These are phyloP conservation scores for Mortierella sp. DNA, from an alignment of 371 early-diverging fungal species.

Conservation along the genomic window DNA sequence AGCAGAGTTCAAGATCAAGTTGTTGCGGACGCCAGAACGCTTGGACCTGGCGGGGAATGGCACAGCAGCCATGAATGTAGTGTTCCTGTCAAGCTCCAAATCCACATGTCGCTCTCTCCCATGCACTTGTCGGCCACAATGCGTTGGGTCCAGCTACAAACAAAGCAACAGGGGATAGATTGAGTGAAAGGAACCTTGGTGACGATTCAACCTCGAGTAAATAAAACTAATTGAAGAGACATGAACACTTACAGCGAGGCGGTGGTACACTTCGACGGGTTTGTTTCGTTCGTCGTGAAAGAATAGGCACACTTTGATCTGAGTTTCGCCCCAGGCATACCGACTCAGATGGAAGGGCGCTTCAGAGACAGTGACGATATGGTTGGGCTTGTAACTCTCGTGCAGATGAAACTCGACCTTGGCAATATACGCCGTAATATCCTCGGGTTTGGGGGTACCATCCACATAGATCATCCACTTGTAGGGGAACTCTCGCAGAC, in stretches of 20 bases:
- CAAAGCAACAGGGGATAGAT: not conserved
- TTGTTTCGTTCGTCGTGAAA: constrained; percentile 85
- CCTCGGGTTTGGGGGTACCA: constrained; percentile 66
- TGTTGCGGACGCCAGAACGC: constrained; percentile 21
- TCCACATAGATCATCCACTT: constrained; percentile 94
- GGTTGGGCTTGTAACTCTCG: constrained; percentile 90
- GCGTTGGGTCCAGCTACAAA: constrained; percentile 77
- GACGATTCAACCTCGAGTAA: too few relatives aligned
- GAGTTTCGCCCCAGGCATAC: constrained; percentile 96
- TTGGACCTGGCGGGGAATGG: constrained; percentile 36
- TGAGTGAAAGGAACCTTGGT: too few relatives aligned
- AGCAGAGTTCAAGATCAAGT: constrained; percentile 32
- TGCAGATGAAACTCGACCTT: constrained; percentile 91
- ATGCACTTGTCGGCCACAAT: constrained; percentile 77
- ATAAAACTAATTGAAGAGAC: too few relatives aligned
- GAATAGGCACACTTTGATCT: constrained; percentile 84
- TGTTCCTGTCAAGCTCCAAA: constrained; percentile 87
- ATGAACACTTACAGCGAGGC: constrained; percentile 73
- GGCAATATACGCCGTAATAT: constrained; percentile 77
- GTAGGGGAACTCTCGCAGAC: constrained; percentile 76
- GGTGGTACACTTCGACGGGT: constrained; percentile 86
- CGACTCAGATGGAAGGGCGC: constrained; percentile 89
- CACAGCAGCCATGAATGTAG: constrained; percentile 67
- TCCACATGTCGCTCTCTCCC: constrained; percentile 85
- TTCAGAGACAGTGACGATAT: constrained; percentile 84